Evolutionary conservation across 2,329 filamentous ascomycete genomes (phyloP).

Genomic region (Fusarium praegraminearum): DNA sequence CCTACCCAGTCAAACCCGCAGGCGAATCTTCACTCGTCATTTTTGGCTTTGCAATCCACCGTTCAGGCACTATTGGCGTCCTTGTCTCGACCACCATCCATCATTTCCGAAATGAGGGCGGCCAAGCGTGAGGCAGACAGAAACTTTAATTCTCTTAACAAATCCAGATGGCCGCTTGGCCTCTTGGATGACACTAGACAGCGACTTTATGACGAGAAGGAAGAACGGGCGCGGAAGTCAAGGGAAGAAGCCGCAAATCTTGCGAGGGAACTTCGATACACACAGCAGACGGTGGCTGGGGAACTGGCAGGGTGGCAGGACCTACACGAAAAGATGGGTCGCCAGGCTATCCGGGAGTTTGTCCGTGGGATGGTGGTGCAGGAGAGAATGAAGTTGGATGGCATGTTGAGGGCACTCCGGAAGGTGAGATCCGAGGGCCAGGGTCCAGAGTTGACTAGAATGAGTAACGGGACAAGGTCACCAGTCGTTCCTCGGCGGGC

Average conservation of each 20-base stretch:
- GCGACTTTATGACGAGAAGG: conserved; percentile 84
- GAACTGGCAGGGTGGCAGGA: conserved; percentile 97
- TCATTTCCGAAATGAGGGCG: conserved; percentile 81
- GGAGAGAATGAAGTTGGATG: conserved; percentile 82
- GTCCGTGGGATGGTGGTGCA: conserved; percentile 82
- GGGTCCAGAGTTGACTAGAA: conserved; percentile 14
- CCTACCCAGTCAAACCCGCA: conserved; percentile 80
- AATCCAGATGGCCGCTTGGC: conserved; percentile 83
- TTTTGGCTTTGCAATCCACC: conserved; percentile 85
- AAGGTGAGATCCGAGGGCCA: conserved; percentile 58
- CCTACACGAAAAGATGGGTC: conserved; percentile 81
- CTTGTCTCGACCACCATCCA: conserved; percentile 80
- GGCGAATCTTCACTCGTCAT: conserved; percentile 77
- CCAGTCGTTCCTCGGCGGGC: conserved; percentile 23
- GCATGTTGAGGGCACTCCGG: conserved; percentile 82
- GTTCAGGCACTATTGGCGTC: conserved; percentile 84
- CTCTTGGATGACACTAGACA: conserved; percentile 89
- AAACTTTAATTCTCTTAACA: conserved; percentile 78
- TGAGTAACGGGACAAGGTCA: conserved; percentile 34
- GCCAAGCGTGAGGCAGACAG: conserved; percentile 83
- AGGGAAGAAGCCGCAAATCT: conserved; percentile 78
- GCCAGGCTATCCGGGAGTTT: conserved; percentile 79
- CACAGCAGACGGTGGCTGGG: conserved; percentile 90
- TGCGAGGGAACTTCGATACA: conserved; percentile 87
- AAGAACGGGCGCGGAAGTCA: conserved; percentile 79